These are phyloP conservation scores for Vitis hybrid DNA, from an alignment of 177 flowering plant genomes.

Conservation along the genomic window DNA sequence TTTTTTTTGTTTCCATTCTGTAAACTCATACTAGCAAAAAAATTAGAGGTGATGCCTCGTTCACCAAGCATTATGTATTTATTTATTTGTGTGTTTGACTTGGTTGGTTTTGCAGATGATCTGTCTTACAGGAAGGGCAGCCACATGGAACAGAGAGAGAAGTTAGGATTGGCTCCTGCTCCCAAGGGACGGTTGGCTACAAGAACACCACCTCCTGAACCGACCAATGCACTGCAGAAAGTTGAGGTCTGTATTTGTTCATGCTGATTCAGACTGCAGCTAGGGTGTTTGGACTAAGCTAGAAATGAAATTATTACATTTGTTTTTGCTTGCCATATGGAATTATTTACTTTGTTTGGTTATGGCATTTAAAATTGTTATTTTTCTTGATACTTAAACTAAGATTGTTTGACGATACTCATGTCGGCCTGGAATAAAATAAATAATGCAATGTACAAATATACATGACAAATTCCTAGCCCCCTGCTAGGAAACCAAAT, in stretches of 20 bases:
- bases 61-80: not conserved
- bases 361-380: not conserved
- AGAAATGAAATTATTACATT: not conserved
- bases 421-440: too few species aligned
- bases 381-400: not conserved
- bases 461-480: not conserved
- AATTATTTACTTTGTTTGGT: not conserved
- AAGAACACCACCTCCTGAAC: conserved; percentile 41
- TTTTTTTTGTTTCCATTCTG: not conserved
- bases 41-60: too few species aligned
- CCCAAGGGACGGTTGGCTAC: conserved; percentile 33
- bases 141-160: conserved; percentile 60
- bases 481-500: not conserved
- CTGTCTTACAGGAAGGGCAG: conserved; percentile 33
- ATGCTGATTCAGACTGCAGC: not conserved
- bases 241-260: conserved; percentile 49
- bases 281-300: not conserved
- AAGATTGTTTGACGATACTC: not conserved
- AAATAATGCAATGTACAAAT: not conserved
- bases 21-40: too few species aligned
- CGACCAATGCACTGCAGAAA: conserved; percentile 52
- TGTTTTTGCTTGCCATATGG: not conserved
- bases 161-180: conserved; percentile 41
- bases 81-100: not conserved
- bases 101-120: conserved; percentile 35